Conservation (phyloP, 495 filamentous ascomycete genomes). For the Rhizodiscina lignyota region DNA sequence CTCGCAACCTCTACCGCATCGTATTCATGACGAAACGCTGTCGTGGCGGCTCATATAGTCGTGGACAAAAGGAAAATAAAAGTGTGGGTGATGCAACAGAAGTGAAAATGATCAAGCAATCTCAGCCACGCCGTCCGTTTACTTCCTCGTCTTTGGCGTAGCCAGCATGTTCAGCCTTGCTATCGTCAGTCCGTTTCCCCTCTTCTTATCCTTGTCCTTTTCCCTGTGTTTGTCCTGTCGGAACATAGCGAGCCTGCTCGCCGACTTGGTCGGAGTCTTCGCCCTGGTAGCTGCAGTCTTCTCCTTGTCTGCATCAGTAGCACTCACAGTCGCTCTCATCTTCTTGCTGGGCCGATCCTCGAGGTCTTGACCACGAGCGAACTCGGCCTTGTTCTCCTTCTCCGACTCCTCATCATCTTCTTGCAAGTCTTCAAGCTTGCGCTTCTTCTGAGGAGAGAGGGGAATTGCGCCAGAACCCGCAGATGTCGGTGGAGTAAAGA, state of each 20-base stretch:
- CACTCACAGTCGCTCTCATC: not conserved
- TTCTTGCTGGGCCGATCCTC: not conserved
- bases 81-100: too few species aligned
- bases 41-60: too few species aligned
- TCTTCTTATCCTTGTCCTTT: too few species aligned
- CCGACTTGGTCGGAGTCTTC: conserved; percentile 6
- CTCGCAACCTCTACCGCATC: too few species aligned
- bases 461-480: conserved; percentile 3
- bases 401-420: conserved; percentile 13
- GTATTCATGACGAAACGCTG: too few species aligned
- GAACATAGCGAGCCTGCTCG: conserved; percentile 7
- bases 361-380: conserved; percentile 1
- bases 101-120: too few species aligned
- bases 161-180: conserved; percentile 21
- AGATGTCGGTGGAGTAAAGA: not conserved
- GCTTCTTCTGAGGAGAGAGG: conserved; percentile 13
- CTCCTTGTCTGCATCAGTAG: not conserved
- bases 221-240: too few species aligned
- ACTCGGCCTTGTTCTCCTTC: conserved; percentile 11
- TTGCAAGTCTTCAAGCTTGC: conserved; percentile 16
- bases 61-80: too few species aligned
- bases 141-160: conserved; percentile 15
- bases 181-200: conserved; percentile 13
- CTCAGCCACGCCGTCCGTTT: too few species aligned
- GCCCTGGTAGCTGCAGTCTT: conserved; percentile 3